Percentiles rank a stretch among this genome's conserved stretches.
Evolutionary conservation across 108 stramenopile species (phyloP).

Genomic region (Nannochloropsis oceanica): DNA sequence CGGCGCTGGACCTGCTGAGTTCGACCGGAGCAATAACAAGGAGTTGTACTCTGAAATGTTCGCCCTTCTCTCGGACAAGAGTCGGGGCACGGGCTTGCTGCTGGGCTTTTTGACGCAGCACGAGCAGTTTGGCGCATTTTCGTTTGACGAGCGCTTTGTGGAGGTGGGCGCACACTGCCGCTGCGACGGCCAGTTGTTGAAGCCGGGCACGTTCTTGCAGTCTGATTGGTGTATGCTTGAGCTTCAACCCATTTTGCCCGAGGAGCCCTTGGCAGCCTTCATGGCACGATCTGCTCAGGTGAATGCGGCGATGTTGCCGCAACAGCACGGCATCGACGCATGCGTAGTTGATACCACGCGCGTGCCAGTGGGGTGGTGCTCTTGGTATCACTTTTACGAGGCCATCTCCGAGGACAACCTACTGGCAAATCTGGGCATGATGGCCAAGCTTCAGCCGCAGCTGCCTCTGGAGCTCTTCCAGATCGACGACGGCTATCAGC

Average conservation of each 20-base stretch:
- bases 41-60: slow-evolving; percentile 28
- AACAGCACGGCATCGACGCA: slow-evolving; percentile 35
- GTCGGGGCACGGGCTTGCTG: slow-evolving; percentile 62
- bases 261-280: slow-evolving; percentile 71
- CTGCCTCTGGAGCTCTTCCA: slow-evolving; percentile 61
- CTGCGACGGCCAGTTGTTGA: slow-evolving; percentile 33
- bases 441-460: slow-evolving; percentile 42
- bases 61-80: slow-evolving; percentile 39
- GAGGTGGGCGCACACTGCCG: slow-evolving; percentile 51
- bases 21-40: not conserved
- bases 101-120: slow-evolving; percentile 69
- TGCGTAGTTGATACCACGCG: not conserved
- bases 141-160: slow-evolving; percentile 43
- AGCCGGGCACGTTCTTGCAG: not conserved
- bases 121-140: slow-evolving; percentile 57
- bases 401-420: slow-evolving; percentile 55
- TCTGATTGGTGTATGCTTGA: slow-evolving; percentile 30
- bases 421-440: slow-evolving; percentile 48
- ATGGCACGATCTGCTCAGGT: slow-evolving; percentile 53
- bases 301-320: slow-evolving; percentile 49
- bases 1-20: not conserved
- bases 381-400: slow-evolving; percentile 82
- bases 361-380: slow-evolving; percentile 68
- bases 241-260: slow-evolving; percentile 49
- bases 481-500: slow-evolving; percentile 87